Evolutionary conservation across 345 rosid genomes (phyloP).

Genomic region (Citrus unshiu): DNA sequence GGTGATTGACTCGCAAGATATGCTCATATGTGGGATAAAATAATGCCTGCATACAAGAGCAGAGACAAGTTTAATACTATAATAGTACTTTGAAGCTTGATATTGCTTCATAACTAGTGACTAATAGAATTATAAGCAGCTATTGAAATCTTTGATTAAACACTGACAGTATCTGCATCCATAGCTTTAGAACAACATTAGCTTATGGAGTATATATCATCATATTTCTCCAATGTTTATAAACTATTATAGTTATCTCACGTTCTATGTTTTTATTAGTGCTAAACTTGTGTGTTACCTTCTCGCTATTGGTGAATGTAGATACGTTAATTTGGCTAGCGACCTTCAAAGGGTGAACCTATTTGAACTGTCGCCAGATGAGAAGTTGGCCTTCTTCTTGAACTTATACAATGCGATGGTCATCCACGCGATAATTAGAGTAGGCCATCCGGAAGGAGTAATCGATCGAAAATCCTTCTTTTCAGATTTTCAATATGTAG

Average conservation of each 20-base stretch:
- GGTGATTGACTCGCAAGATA: neutral
- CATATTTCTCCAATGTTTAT: neutral
- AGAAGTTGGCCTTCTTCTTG: conserved; percentile 74
- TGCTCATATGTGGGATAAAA: neutral
- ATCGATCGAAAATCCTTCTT: conserved; percentile 64
- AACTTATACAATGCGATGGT: conserved; percentile 92
- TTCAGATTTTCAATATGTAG: conserved; percentile 66
- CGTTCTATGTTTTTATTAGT: no score
- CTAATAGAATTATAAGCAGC: neutral
- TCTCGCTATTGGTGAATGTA: conserved; percentile 18
- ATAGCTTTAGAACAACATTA: neutral
- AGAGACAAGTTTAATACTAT: neutral
- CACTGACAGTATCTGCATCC: neutral
- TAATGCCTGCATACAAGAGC: neutral
- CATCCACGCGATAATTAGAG: conserved; percentile 75
- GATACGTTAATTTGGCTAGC: conserved; percentile 62
- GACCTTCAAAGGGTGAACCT: conserved; percentile 80
- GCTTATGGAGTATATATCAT: neutral
- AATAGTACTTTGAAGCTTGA: no score
- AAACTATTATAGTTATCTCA: neutral
- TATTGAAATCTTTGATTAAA: no score
- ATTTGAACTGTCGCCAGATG: conserved; percentile 40
- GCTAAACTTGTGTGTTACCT: neutral
- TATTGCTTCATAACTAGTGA: neutral
- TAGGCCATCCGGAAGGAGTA: conserved; percentile 61